Evolutionary conservation across 176 grass and related monocot species (phyloP).

Genomic region (Hyparrhenia diplandra): DNA sequence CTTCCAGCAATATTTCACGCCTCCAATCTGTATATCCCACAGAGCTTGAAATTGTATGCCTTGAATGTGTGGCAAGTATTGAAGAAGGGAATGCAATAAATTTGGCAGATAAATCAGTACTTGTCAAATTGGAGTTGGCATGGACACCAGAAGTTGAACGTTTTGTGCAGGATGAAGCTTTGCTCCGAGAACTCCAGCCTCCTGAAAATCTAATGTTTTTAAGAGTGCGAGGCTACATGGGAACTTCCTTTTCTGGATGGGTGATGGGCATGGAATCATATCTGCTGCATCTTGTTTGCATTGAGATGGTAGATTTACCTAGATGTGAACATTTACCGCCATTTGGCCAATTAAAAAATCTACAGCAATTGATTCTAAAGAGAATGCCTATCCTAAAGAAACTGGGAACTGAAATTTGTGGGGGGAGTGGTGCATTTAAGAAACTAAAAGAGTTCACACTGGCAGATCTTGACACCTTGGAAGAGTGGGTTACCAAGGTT

Average conservation of each 20-base stretch:
- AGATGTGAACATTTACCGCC: neutral
- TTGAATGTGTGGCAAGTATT: neutral
- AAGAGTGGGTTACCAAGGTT: neutral
- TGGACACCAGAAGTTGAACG: neutral
- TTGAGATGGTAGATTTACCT: neutral
- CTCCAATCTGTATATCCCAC: neutral
- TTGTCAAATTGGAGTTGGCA: neutral
- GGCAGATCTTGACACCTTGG: neutral
- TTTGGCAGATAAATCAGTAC: neutral
- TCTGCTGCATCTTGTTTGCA: neutral
- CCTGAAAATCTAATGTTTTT: neutral
- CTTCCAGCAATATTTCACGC: neutral
- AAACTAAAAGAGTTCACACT: neutral
- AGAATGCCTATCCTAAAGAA: neutral
- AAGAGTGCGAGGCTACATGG: neutral
- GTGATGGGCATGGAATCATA: neutral
- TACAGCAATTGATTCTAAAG: neutral
- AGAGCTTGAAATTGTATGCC: neutral
- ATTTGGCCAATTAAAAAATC: neutral
- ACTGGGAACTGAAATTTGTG: neutral
- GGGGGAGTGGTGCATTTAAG: neutral
- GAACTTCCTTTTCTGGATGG: neutral
- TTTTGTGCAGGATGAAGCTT: neutral
- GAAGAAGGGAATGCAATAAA: neutral
- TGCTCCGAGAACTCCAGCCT: neutral